These are phyloP conservation scores for Yamagishiella unicocca DNA, from an alignment of 139 green algal genomes.

Conservation along the genomic window DNA sequence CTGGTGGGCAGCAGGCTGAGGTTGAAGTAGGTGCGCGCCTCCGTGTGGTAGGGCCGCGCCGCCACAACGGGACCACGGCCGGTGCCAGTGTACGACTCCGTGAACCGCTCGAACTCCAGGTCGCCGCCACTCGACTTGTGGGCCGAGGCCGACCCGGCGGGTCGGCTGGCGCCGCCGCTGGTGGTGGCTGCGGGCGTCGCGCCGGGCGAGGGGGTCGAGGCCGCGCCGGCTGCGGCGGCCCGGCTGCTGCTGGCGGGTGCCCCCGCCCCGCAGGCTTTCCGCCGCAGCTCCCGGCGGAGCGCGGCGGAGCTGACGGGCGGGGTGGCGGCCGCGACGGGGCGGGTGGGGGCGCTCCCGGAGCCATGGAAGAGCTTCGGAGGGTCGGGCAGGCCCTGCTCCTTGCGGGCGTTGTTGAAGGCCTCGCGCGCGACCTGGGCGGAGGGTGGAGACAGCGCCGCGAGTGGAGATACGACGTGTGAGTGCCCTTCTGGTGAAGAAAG, in stretches of 20 bases:
- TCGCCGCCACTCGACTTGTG: not conserved
- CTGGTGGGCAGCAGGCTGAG: constrained; percentile 43
- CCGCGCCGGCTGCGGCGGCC: not conserved
- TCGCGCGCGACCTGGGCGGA: not conserved
- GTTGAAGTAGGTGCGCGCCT: constrained; percentile 41
- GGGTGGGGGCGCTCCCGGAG: constrained; percentile 1
- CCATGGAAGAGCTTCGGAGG: not conserved
- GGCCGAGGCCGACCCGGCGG: not conserved
- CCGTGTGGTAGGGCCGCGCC: constrained; percentile 36
- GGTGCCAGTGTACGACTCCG: not conserved
- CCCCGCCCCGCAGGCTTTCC: not conserved
- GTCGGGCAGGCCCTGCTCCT: not conserved
- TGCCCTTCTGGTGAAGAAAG: too few relatives aligned
- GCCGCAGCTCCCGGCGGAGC: not conserved
- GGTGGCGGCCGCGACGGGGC: not conserved
- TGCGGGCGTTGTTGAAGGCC: constrained; percentile 12
- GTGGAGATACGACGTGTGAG: too few relatives aligned
- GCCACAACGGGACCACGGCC: constrained; percentile 17
- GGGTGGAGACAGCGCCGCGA: not conserved
- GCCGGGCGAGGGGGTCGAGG: not conserved
- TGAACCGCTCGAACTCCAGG: not conserved
- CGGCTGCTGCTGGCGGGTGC: not conserved
- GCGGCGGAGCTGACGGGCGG: not conserved
- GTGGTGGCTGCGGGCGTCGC: not conserved
- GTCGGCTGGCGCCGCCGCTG: not conserved